These are phyloP conservation scores for Wallacemonas collosoma DNA, from an alignment of 208 protist species.

Conservation along the genomic window DNA sequence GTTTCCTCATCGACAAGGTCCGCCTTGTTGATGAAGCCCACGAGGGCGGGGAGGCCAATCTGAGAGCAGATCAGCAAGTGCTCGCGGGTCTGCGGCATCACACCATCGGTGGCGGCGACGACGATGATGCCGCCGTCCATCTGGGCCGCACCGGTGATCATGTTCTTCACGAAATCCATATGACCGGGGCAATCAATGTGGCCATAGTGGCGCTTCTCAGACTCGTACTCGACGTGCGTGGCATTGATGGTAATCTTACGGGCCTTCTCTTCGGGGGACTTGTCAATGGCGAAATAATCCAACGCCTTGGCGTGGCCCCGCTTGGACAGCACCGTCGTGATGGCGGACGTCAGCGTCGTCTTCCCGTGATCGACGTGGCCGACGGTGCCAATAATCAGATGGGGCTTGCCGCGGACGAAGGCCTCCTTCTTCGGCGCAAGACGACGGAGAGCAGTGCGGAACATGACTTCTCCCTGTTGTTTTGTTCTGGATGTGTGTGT, in stretches of 20 bases:
- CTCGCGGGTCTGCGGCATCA: conserved; percentile 99
- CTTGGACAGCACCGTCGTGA: conserved; percentile 95
- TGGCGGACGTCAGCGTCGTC: conserved; percentile 98
- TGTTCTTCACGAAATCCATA: conserved; percentile 99
- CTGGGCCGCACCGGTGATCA: conserved; percentile 99
- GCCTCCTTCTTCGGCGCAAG: conserved; percentile 79
- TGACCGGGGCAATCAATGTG: conserved; percentile 99
- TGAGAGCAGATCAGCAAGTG: conserved; percentile 98
- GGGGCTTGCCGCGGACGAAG: conserved; percentile 96
- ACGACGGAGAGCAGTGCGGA: conserved; percentile 48
- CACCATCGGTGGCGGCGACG: conserved; percentile 93
- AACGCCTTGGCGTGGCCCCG: conserved; percentile 71
- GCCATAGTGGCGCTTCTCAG: conserved; percentile 97
- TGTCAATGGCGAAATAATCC: conserved; percentile 99
- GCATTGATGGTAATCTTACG: conserved; percentile 99
- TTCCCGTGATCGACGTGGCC: conserved; percentile 99
- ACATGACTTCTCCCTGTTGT: conserved; percentile 23
- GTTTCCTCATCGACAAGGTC: conserved; percentile 95
- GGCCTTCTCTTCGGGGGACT: conserved; percentile 98
- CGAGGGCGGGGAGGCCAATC: conserved; percentile 96
- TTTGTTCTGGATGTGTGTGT: conserved; percentile 1
- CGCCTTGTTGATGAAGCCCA: conserved; percentile 99
- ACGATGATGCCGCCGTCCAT: conserved; percentile 94
- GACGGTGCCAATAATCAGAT: conserved; percentile 99
- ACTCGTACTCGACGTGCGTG: conserved; percentile 99